Percentiles rank a stretch among this genome's conserved stretches.
Evolutionary conservation across 2,329 filamentous ascomycete genomes (phyloP).

Genomic region (Aspergillus tubingensis): DNA sequence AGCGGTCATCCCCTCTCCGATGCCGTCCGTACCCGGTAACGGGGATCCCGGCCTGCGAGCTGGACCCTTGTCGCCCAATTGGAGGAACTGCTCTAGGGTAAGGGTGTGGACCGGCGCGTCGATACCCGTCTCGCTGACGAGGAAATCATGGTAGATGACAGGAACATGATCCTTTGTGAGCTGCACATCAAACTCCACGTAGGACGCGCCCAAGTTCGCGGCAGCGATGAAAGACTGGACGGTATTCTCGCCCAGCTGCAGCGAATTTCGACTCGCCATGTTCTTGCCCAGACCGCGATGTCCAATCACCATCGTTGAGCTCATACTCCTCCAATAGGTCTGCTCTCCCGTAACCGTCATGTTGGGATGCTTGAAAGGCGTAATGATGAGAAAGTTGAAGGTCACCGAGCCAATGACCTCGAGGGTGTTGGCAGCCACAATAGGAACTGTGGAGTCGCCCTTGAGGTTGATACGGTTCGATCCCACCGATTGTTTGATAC

Average conservation of each 20-base stretch:
- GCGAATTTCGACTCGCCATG: slow-evolving; percentile 73
- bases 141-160: slow-evolving; percentile 97
- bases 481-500: slow-evolving; percentile 78
- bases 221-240: slow-evolving; percentile 94
- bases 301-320: slow-evolving; percentile 80
- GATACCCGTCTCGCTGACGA: slow-evolving; percentile 96
- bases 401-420: slow-evolving; percentile 94
- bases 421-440: slow-evolving; percentile 76
- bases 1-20: slow-evolving; percentile 16
- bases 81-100: slow-evolving; percentile 87
- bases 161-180: slow-evolving; percentile 98
- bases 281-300: slow-evolving; percentile 87
- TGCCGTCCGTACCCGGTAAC: slow-evolving; percentile 19
- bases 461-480: slow-evolving; percentile 87
- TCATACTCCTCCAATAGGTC: slow-evolving; percentile 94
- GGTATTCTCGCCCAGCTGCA: slow-evolving; percentile 96
- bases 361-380: slow-evolving; percentile 88
- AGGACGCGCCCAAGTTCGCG: slow-evolving; percentile 80
- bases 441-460: slow-evolving; percentile 88
- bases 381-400: slow-evolving; percentile 95
- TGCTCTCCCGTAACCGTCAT: slow-evolving; percentile 88
- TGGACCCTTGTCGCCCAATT: slow-evolving; percentile 67
- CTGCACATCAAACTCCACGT: slow-evolving; percentile 82
- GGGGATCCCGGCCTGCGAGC: slow-evolving; percentile 53
- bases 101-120: slow-evolving; percentile 95